These are phyloP conservation scores for Globisporangium echinulatum DNA, from an alignment of 352 stramenopile species.

Conservation along the genomic window DNA sequence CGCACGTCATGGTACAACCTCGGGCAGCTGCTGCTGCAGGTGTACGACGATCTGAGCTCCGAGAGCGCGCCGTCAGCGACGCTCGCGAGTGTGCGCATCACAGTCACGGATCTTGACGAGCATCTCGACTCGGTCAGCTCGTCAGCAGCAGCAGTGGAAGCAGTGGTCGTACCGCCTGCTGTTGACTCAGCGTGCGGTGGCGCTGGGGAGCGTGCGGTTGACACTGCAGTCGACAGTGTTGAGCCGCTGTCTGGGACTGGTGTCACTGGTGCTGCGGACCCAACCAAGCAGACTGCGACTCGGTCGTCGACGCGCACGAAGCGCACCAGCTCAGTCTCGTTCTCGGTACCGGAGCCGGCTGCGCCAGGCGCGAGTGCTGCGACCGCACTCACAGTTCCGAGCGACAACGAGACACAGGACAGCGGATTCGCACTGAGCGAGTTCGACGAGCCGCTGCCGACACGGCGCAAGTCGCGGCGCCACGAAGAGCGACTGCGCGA, in stretches of 20 bases:
- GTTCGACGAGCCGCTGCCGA: slow-evolving; percentile 18
- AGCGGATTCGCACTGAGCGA: slow-evolving; percentile 21
- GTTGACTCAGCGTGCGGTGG: not conserved
- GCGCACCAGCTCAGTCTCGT: not conserved
- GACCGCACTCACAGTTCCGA: slow-evolving; percentile 3
- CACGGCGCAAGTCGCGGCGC: slow-evolving; percentile 53
- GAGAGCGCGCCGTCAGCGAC: slow-evolving; percentile 15
- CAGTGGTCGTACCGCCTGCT: not conserved
- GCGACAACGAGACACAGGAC: slow-evolving; percentile 44
- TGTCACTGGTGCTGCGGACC: not conserved
- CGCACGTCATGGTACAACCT: slow-evolving; percentile 41
- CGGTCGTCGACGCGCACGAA: slow-evolving; percentile 9
- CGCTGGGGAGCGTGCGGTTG: not conserved
- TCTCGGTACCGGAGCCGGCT: not conserved
- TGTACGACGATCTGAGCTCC: slow-evolving; percentile 51
- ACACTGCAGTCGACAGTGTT: not conserved
- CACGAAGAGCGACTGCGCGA: slow-evolving; percentile 61
- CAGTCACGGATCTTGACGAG: not conserved
- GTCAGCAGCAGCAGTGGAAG: not conserved
- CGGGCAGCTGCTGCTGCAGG: slow-evolving; percentile 53
- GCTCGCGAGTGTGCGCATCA: slow-evolving; percentile 22
- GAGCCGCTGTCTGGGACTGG: no score
- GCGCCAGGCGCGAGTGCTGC: not conserved
- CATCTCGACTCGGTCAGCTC: not conserved
- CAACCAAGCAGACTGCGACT: not conserved